A percentile compares a stretch with the other conserved stretches of the same genome.
phyloP scores from a whole-genome alignment of 176 grass and related monocot genomes.

The Juncus inflexus region DNA sequence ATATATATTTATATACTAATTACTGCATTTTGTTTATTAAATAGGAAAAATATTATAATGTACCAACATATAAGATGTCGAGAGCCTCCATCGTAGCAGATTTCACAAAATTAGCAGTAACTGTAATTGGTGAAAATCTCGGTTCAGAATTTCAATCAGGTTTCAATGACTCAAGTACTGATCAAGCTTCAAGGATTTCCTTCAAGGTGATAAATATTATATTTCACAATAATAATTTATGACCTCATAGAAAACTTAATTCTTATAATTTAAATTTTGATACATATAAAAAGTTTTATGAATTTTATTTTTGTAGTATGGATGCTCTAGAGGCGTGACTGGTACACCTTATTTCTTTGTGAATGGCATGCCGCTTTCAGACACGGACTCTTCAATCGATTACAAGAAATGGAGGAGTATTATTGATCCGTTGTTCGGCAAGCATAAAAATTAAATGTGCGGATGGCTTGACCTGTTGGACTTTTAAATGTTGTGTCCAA shows the following conservation, averaged over 20 bases:
- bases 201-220: slow-evolving; percentile 55
- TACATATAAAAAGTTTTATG: no score
- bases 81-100: slow-evolving; percentile 40
- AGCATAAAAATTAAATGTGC: slow-evolving; percentile 28
- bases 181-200: slow-evolving; percentile 62
- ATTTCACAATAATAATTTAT: not conserved
- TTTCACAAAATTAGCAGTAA: slow-evolving; percentile 43
- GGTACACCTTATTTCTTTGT: slow-evolving; percentile 84
- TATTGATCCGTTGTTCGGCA: slow-evolving; percentile 51
- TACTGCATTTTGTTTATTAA: not conserved
- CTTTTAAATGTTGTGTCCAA: no score
- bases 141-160: slow-evolving; percentile 39
- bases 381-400: slow-evolving; percentile 24
- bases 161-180: slow-evolving; percentile 60
- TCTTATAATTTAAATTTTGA: not conserved
- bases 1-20: not conserved
- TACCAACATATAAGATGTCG: slow-evolving; percentile 53
- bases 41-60: slow-evolving; percentile 81
- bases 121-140: slow-evolving; percentile 37
- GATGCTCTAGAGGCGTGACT: slow-evolving; percentile 77
- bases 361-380: slow-evolving; percentile 68
- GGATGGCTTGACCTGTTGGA: not conserved
- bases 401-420: slow-evolving; percentile 63
- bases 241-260: not conserved
- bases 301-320: slow-evolving; percentile 39